Percentiles rank a stretch among this genome's conserved stretches.
phyloP scores from a whole-genome alignment of 345 rosid genomes.

The Salix brachista region DNA sequence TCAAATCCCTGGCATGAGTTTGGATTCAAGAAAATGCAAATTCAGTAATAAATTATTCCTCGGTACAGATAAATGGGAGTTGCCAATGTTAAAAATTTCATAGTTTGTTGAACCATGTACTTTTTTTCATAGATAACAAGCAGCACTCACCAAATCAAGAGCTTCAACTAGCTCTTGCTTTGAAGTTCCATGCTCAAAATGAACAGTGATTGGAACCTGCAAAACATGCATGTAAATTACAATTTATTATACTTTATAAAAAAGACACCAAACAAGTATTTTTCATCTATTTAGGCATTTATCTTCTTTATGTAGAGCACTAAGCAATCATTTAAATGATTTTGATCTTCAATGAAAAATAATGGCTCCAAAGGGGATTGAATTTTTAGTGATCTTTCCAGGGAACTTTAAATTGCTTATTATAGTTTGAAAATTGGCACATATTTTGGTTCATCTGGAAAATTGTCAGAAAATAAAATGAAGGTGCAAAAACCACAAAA shows the following conservation, averaged over 20 bases:
- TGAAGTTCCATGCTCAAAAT: slow-evolving; percentile 88
- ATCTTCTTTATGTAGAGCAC: not conserved
- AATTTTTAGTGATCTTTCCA: not conserved
- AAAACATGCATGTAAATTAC: slow-evolving; percentile 6
- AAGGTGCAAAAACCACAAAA: too few relatives aligned
- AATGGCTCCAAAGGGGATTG: not conserved
- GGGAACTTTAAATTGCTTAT: not conserved
- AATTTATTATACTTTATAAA: not conserved
- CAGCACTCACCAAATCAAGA: slow-evolving; percentile 59
- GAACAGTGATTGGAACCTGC: slow-evolving; percentile 93
- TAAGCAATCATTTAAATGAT: not conserved
- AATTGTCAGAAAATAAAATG: too few relatives aligned
- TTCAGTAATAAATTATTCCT: slow-evolving; percentile 4
- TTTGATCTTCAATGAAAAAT: not conserved
- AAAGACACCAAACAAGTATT: too few relatives aligned
- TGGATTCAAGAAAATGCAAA: slow-evolving; percentile 14
- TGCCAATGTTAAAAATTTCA: not conserved
- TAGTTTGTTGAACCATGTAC: not conserved
- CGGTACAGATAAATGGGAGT: not conserved
- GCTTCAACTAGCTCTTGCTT: slow-evolving; percentile 79
- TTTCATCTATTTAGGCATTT: too few relatives aligned
- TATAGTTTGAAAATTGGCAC: too few relatives aligned
- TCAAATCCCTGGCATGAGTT: slow-evolving; percentile 62
- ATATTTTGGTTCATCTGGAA: too few relatives aligned
- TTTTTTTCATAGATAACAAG: not conserved